phyloP scores from a whole-genome alignment of 2,329 filamentous ascomycete species.

The Xylaria sp. region DNA sequence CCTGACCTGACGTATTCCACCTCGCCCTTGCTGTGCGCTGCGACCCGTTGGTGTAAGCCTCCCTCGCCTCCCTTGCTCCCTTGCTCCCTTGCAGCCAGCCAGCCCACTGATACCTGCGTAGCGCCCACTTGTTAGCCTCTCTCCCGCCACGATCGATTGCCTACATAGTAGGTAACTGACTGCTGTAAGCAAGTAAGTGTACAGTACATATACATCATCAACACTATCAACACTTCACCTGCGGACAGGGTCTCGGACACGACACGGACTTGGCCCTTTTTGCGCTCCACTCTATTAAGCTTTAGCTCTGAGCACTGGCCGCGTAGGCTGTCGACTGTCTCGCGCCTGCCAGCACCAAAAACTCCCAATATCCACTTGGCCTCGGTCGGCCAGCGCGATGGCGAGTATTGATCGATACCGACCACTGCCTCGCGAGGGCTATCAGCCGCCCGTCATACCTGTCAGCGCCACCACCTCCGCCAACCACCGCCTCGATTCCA shows the following conservation, averaged over 20 bases:
- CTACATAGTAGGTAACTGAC: too few relatives aligned
- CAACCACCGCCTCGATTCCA: constrained; percentile 48
- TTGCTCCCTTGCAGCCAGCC: too few relatives aligned
- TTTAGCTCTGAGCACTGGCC: constrained; percentile 13
- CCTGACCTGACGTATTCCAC: neutral
- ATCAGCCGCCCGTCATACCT: constrained; percentile 62
- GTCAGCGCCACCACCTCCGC: constrained; percentile 32
- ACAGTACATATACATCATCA: neutral
- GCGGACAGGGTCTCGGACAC: neutral
- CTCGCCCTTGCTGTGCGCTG: neutral
- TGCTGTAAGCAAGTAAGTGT: neutral
- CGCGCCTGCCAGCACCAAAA: constrained; percentile 18
- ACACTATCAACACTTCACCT: too few relatives aligned
- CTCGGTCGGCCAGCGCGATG: constrained; percentile 53
- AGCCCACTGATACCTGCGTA: constrained; percentile 16
- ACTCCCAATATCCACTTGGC: constrained; percentile 24
- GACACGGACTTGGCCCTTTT: neutral
- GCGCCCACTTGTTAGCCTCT: constrained; percentile 24
- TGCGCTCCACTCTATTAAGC: constrained; percentile 14
- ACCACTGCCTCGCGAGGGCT: constrained; percentile 63
- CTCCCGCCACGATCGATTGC: constrained; percentile 6
- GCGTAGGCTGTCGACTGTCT: constrained; percentile 9
- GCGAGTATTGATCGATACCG: constrained; percentile 70
- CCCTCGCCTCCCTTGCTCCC: too few relatives aligned
- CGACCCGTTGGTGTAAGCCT: neutral